A percentile compares a stretch with the other conserved stretches of the same genome.
Conservation (phyloP, 805 yeast genomes). For the Candida ovalis region DNA sequence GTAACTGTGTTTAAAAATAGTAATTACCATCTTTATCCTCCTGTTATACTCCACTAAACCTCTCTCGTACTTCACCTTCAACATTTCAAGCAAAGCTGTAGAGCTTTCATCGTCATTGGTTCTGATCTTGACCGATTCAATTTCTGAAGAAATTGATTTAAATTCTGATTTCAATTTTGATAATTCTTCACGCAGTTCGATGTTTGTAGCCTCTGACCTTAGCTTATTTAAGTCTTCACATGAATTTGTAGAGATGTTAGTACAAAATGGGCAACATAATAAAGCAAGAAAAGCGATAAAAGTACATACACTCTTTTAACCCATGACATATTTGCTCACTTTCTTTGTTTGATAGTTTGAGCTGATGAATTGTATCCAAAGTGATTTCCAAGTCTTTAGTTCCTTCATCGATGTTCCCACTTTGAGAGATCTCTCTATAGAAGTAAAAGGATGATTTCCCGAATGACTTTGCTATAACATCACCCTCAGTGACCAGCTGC, state of each 20-base stretch:
- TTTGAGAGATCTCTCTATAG: constrained; percentile 30
- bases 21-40: constrained; percentile 6
- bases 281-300: background rate
- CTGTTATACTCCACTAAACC: background rate
- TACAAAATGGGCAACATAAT: background rate
- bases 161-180: background rate
- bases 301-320: constrained; percentile 4
- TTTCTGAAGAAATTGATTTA: background rate
- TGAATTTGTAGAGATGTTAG: background rate
- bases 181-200: background rate
- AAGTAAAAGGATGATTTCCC: constrained; percentile 44
- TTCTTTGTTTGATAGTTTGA: constrained; percentile 2
- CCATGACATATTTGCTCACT: constrained; percentile 2
- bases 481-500: constrained; percentile 29
- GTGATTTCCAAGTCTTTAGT: constrained; percentile 8
- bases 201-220: background rate
- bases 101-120: background rate
- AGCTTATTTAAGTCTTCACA: background rate
- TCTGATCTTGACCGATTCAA: background rate
- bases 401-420: constrained; percentile 4
- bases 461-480: constrained; percentile 36
- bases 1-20: background rate
- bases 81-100: background rate
- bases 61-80: background rate
- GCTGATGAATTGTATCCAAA: constrained; percentile 4